A percentile compares a stretch with the other conserved stretches of the same genome.
Evolutionary conservation across 1,284 basidiomycete species (phyloP).

Genomic region (Hemileia vastatrix): DNA sequence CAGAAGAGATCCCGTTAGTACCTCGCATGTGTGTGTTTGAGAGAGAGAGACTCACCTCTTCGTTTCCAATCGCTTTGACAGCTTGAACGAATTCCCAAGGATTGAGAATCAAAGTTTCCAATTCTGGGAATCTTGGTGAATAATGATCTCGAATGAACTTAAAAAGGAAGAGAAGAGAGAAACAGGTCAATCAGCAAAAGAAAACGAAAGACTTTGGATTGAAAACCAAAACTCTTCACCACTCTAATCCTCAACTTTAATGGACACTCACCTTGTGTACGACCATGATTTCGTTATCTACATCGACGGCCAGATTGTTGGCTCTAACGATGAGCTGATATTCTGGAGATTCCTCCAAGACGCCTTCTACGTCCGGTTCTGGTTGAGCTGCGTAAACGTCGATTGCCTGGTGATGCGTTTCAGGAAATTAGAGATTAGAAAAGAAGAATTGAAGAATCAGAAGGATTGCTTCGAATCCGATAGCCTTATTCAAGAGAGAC

Average conservation of each 20-base stretch:
- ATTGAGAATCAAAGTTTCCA: slow-evolving; percentile 38
- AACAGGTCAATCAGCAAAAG: too few relatives aligned
- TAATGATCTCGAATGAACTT: slow-evolving; percentile 41
- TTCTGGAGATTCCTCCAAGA: too few relatives aligned
- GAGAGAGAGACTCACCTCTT: slow-evolving; percentile 6
- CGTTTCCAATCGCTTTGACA: slow-evolving; percentile 39
- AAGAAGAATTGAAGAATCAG: too few relatives aligned
- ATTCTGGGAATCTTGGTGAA: slow-evolving; percentile 39
- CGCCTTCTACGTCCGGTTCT: slow-evolving; percentile 34
- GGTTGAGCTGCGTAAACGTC: slow-evolving; percentile 31
- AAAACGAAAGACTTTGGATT: too few relatives aligned
- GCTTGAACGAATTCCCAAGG: slow-evolving; percentile 40
- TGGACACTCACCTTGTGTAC: slow-evolving; percentile 32
- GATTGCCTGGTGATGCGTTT: slow-evolving; percentile 23
- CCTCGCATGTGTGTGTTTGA: background rate
- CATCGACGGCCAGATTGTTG: slow-evolving; percentile 42
- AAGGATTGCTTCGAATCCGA: too few relatives aligned
- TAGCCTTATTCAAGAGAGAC: too few relatives aligned
- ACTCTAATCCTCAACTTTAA: too few relatives aligned
- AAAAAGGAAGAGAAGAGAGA: background rate
- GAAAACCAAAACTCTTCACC: too few relatives aligned
- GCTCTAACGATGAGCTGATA: slow-evolving; percentile 40
- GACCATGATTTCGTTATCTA: slow-evolving; percentile 41
- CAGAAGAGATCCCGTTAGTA: background rate
- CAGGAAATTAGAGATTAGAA: too few relatives aligned